Percentiles rank a stretch among this genome's conserved stretches.
Evolutionary conservation across 306 rosid genomes (phyloP).

Genomic region (Trifolium subterraneum): DNA sequence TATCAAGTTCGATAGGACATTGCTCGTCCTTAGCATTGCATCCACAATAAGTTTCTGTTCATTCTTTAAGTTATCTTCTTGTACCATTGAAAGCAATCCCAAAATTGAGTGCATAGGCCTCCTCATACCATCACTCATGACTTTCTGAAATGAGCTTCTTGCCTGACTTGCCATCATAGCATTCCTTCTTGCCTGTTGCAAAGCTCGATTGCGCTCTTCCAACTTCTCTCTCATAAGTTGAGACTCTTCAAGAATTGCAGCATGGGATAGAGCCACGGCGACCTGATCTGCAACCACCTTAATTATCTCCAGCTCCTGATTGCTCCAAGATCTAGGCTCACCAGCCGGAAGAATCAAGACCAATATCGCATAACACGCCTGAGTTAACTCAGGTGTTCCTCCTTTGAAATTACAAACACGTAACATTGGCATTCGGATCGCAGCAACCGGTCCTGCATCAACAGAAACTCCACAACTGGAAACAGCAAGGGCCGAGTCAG

Average conservation of each 20-base stretch:
- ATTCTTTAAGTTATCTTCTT: slow-evolving; percentile 65
- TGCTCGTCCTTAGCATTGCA: slow-evolving; percentile 89
- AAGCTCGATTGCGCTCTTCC: slow-evolving; percentile 94
- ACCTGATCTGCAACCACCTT: slow-evolving; percentile 99
- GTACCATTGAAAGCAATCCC: slow-evolving; percentile 90
- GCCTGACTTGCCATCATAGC: slow-evolving; percentile 99
- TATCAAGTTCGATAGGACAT: slow-evolving; percentile 82
- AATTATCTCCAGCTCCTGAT: slow-evolving; percentile 89
- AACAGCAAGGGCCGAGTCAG: slow-evolving; percentile 76
- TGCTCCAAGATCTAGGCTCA: slow-evolving; percentile 83
- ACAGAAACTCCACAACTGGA: slow-evolving; percentile 68
- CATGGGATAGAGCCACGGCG: slow-evolving; percentile 98
- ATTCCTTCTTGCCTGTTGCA: slow-evolving; percentile 82
- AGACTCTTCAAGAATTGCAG: slow-evolving; percentile 98
- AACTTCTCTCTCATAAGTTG: slow-evolving; percentile 96
- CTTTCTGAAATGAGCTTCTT: slow-evolving; percentile 85
- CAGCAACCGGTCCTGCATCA: slow-evolving; percentile 86
- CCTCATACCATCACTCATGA: slow-evolving; percentile 99
- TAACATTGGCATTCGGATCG: slow-evolving; percentile 98
- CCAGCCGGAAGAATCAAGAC: slow-evolving; percentile 90
- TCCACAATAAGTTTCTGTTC: slow-evolving; percentile 85
- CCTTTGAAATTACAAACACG: slow-evolving; percentile 91
- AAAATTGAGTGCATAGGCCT: slow-evolving; percentile 98
- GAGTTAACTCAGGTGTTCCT: slow-evolving; percentile 92
- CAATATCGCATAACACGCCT: slow-evolving; percentile 80